Evolutionary conservation across 2,329 filamentous ascomycete genomes (phyloP).

Genomic region (Penicillium sp.): DNA sequence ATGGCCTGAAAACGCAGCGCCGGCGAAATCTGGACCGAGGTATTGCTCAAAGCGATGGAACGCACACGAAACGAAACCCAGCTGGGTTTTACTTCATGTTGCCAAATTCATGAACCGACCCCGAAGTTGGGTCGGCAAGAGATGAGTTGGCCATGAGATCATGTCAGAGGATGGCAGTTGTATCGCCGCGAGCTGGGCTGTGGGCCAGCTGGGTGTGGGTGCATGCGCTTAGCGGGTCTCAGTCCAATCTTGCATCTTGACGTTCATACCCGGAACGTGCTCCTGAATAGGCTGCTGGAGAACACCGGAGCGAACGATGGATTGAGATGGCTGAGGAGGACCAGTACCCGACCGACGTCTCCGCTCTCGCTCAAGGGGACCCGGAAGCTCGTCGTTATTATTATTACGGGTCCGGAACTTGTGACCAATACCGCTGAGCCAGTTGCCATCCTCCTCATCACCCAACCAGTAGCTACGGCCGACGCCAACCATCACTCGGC

Average conservation of each 20-base stretch:
- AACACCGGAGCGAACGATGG: constrained; percentile 31
- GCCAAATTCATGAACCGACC: background rate
- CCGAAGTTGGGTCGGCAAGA: too few relatives aligned
- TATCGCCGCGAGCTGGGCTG: background rate
- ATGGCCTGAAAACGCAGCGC: too few relatives aligned
- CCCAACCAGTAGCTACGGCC: constrained; percentile 78
- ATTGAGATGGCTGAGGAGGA: constrained; percentile 41
- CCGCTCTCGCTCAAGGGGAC: constrained; percentile 52
- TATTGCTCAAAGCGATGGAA: constrained; percentile 14
- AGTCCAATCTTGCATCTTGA: constrained; percentile 37
- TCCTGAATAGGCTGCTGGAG: constrained; percentile 33
- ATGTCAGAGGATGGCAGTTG: background rate
- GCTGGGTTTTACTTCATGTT: constrained; percentile 7
- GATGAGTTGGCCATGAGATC: too few relatives aligned
- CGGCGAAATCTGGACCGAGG: too few relatives aligned
- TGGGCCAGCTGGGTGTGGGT: background rate
- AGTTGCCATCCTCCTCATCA: constrained; percentile 56
- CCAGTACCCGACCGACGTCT: constrained; percentile 58
- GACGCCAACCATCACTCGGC: constrained; percentile 69
- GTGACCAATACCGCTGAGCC: constrained; percentile 59
- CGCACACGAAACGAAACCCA: constrained; percentile 12
- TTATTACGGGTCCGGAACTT: constrained; percentile 51
- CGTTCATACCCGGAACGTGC: constrained; percentile 26
- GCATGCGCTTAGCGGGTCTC: constrained; percentile 26
- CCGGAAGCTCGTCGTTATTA: constrained; percentile 39